Conservation (phyloP, 176 grass and related monocot genomes). For the Oropetium thomaeum region DNA sequence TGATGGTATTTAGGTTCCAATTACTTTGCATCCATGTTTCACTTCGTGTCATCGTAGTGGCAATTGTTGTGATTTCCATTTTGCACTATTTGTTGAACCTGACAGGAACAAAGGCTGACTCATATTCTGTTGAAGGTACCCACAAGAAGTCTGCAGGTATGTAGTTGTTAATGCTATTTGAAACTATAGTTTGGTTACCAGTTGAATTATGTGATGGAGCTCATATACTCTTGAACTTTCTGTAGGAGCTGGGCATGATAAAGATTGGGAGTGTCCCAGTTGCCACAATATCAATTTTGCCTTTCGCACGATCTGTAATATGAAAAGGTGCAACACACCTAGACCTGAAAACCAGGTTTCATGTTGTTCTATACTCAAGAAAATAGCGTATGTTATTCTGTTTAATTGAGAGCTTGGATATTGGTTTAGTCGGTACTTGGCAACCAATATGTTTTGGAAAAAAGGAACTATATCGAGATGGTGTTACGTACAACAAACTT, state of each 20-base stretch:
- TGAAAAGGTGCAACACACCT: constrained; percentile 85
- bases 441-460: too few relatives aligned
- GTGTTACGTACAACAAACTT: too few relatives aligned
- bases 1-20: too few relatives aligned
- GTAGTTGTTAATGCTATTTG: background rate
- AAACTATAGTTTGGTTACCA: background rate
- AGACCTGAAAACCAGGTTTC: constrained; percentile 76
- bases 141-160: constrained; percentile 77
- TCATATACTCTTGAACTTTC: background rate
- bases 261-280: constrained; percentile 84
- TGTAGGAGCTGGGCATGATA: constrained; percentile 71
- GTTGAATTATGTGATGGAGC: background rate
- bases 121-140: constrained; percentile 68
- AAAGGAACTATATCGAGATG: too few relatives aligned
- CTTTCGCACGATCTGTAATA: constrained; percentile 77
- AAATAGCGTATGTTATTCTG: too few relatives aligned
- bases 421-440: too few relatives aligned
- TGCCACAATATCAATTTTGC: constrained; percentile 78
- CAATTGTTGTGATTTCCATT: too few relatives aligned
- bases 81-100: too few relatives aligned
- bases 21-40: too few relatives aligned
- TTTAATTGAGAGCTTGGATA: too few relatives aligned
- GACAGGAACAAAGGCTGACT: constrained; percentile 46
- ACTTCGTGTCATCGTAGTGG: too few relatives aligned
- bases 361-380: background rate